A percentile compares a stretch with the other conserved stretches of the same genome.
phyloP scores from a whole-genome alignment of 345 rosid genomes.

The Salix caprea region DNA sequence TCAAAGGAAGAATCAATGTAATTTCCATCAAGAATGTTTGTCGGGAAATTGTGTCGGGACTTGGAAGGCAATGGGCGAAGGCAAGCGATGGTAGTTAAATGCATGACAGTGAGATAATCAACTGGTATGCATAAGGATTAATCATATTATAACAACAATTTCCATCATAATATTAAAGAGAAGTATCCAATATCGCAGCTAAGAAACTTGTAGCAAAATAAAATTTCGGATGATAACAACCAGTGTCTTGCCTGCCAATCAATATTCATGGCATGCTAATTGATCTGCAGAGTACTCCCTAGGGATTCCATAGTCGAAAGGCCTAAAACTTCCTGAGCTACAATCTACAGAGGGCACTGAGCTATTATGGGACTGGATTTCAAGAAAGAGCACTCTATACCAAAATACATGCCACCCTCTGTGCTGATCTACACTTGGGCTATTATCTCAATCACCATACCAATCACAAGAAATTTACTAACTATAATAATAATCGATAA shows the following conservation, averaged over 20 bases:
- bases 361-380: background rate
- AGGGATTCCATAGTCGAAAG: background rate
- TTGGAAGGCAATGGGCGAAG: background rate
- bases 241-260: background rate
- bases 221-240: background rate
- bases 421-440: too few relatives aligned
- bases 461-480: too few relatives aligned
- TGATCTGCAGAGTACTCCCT: background rate
- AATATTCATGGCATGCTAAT: background rate
- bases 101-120: background rate
- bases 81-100: background rate
- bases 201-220: background rate
- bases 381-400: too few relatives aligned
- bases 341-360: background rate
- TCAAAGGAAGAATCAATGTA: background rate
- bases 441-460: background rate
- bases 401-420: too few relatives aligned
- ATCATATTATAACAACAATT: background rate
- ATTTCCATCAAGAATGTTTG: background rate
- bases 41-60: too few relatives aligned
- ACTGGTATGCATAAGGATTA: background rate
- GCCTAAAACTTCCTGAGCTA: background rate
- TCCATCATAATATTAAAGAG: background rate
- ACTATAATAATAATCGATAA: too few relatives aligned
- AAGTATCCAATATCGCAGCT: background rate